Evolutionary conservation across 1,284 basidiomycete genomes (phyloP), one percentile per base, ranked within the genome.

Genomic region (Puccinia novopanici): DNA sequence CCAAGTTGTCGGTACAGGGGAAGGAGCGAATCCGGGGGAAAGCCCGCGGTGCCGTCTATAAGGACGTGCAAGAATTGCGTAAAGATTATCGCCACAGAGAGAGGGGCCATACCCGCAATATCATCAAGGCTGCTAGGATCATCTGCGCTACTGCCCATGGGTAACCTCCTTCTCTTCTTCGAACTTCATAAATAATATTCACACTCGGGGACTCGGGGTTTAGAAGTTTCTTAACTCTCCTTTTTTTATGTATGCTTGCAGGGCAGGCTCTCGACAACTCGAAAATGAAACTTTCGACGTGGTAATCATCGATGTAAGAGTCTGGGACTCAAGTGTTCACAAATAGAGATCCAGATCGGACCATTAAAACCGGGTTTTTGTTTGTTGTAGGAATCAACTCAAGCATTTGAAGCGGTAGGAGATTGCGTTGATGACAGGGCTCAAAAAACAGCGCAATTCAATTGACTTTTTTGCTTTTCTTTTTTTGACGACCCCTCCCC

Each of bases 21-120:
- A 93, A 93, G 83, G 91, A 91, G 0, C 89, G 89, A 13, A 91
- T 93, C 0, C 87, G 90, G 81, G 94, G 93, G 0, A 86, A 88
- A 0, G 95, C 96, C 85, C 88, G 96, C 73, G 92, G 90, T 85
- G 92, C 92, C 85, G 89, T 92, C 86, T 98, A 95, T 94, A 91
- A 92, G 48, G 93, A 98, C 77, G 93, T 98, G 0, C 91, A 91
- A 75, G 92, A 92, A 10, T 87, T 99, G 81, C 88, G 95, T 68
- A 95, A 93, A 87, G 96, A 99, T 34, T 30, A 70, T 65, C 40
- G 42, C 10, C 68, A 70, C 63, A 27, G 71, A 13, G 54, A 78
- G 30, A 70, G 67, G 42, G 45, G 72, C 6, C 45, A 77, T 55
- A 65, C 52, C 27, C 30, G 80, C 12, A 71, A 42, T 15, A 54